Percentiles rank a stretch among this genome's conserved stretches.
These are phyloP conservation scores for Capillidium rhysosporum DNA, from an alignment of 371 early-diverging fungal species.

Conservation along the genomic window DNA sequence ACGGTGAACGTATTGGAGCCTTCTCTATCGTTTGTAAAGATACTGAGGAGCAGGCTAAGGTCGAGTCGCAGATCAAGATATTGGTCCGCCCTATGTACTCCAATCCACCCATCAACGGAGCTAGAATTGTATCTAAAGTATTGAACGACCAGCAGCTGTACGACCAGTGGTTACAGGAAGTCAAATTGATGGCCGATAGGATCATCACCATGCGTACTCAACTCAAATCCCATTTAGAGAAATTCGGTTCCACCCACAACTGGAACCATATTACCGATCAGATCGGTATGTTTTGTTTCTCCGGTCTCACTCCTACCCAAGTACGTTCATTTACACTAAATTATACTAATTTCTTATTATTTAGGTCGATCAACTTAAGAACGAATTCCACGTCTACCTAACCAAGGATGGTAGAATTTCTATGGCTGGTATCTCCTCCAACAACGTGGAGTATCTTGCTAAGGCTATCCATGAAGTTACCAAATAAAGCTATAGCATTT, in stretches of 20 bases:
- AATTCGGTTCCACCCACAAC: conserved; percentile 48
- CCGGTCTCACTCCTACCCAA: conserved; percentile 81
- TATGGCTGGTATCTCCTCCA: conserved; percentile 83
- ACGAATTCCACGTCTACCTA: conserved; percentile 83
- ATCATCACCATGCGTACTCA: conserved; percentile 82
- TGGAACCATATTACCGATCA: conserved; percentile 95
- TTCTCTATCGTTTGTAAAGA: conserved; percentile 70
- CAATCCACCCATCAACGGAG: conserved; percentile 90
- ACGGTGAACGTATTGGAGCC: conserved; percentile 96
- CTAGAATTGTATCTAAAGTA: conserved; percentile 80
- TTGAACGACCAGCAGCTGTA: conserved; percentile 55
- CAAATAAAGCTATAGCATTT: conserved; percentile 24
- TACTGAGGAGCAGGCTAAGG: conserved; percentile 59
- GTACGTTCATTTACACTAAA: not conserved
- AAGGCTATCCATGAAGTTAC: conserved; percentile 90
- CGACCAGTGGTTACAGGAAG: conserved; percentile 77
- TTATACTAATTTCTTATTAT: not conserved
- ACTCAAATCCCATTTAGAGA: conserved; percentile 58
- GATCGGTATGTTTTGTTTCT: conserved; percentile 98
- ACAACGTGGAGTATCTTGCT: conserved; percentile 89
- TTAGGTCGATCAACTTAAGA: conserved; percentile 58
- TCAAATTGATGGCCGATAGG: conserved; percentile 93
- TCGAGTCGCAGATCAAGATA: conserved; percentile 88
- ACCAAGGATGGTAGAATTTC: conserved; percentile 94
- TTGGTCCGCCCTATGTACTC: conserved; percentile 95